Evolutionary conservation across 2,329 filamentous ascomycete genomes (phyloP), one percentile per base, ranked within the genome.

Genomic region (Furcasterigmium sp.): DNA sequence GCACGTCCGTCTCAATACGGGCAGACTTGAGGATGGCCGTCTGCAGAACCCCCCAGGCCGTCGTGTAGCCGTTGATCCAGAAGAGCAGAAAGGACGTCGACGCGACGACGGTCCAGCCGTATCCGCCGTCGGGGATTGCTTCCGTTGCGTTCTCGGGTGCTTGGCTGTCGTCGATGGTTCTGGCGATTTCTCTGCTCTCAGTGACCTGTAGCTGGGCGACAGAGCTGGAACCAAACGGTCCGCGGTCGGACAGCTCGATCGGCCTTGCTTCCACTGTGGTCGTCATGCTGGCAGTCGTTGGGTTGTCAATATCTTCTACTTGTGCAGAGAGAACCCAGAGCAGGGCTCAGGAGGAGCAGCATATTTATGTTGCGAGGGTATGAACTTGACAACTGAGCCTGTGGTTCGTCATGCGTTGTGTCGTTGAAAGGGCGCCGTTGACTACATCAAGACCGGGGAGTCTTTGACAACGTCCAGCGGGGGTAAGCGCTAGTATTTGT

Each of bases 11-110:
- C 8, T 43, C 10, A 13, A 39, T 29, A 1, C 14, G 19, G 11
- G 17, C 13, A 3, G 40, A 40, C 17, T 30, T 17, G 19, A 43
- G 8, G 8, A 46, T 39, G 30, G 40, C 40, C 4, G 41, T 40
- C 23, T 46, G 44, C 8, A 46, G 34, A 25, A 46, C 29, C 5
- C 44, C 44, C 44, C 44, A 46, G 4, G 40, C 28, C 13, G 26
- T 40, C 18, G 41, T 43, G 35, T 40, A 46, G 19, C 35, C 44
- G 25, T 43, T 43, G 35, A 46, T 30, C 44, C 44, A 46, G 41
- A 46, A 43, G 9, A 32, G 18, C 8, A 39, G 41, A 13, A 43
- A 9, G 21, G 28, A 43, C 5, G n/a, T 32, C 14, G 44, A 35
- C 10, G 37, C 40, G 11, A 46, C 41, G 25, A 46, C 25, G 19